phyloP scores from a whole-genome alignment of 805 yeast genomes.

The Kregervanrija pseudodelftensis region DNA sequence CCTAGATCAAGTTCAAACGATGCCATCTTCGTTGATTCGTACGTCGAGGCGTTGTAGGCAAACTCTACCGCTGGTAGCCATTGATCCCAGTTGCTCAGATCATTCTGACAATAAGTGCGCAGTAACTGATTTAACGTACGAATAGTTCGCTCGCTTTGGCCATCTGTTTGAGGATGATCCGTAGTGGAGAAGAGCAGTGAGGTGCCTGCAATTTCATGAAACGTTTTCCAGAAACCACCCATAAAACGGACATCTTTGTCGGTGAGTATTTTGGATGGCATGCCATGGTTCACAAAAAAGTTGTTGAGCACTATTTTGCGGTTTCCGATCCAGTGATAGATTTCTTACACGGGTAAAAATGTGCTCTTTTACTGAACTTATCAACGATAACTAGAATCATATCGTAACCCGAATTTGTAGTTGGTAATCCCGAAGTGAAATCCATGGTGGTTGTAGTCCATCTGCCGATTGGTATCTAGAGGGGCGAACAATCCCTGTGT shows the following conservation, averaged over 20 bases:
- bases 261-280: conserved; percentile 1
- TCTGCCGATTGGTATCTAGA: not conserved
- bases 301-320: not conserved
- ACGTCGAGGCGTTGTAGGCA: not conserved
- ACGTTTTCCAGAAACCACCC: conserved; percentile 6
- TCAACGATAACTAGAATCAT: conserved; percentile 1
- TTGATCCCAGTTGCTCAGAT: conserved; percentile 1
- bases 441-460: conserved; percentile 2
- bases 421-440: conserved; percentile 1
- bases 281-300: conserved; percentile 4
- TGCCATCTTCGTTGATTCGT: too few species aligned
- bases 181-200: conserved; percentile 2
- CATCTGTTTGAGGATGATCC: conserved; percentile 6
- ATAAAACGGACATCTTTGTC: conserved; percentile 7
- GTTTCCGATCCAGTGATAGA: not conserved
- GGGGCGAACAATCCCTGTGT: conserved; percentile 1
- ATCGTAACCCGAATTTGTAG: not conserved
- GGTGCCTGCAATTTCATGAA: conserved; percentile 1
- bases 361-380: conserved; percentile 1
- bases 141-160: conserved; percentile 1
- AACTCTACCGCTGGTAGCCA: not conserved
- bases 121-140: not conserved
- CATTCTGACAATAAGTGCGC: not conserved
- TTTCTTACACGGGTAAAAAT: not conserved
- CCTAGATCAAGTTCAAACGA: too few species aligned